Base-by-base conservation (phyloP, 2,329 filamentous ascomycete species). In the Arthrobotrys conoides region DNA sequence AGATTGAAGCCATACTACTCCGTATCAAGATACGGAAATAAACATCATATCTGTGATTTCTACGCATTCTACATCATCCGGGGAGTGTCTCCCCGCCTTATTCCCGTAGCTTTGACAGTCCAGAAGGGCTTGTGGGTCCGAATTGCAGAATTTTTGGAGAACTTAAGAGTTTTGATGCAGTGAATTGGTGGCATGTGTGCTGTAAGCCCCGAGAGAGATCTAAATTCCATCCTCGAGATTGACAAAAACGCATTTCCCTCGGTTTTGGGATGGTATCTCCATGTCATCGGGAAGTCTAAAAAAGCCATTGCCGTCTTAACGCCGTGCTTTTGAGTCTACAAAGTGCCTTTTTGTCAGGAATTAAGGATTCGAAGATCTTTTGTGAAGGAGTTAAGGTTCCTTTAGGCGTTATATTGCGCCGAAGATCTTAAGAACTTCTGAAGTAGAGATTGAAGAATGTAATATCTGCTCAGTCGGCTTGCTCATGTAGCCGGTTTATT, bases 61-160 rank as follows among this genome's bases (percentile, higher is more conserved):
- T 18, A 38, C 16, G 27, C 61, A 63, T 24, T 73, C 18, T 61
- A 20, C 53, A 53, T 33, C 8, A 22, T 10, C 59, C 71, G 57
- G 65, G 12, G 3, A 57, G 27, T 36, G 10, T 48, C 10, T 49
- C 0, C 22, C 65, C 71, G 55, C 18, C 71, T 70, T 70, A 76
- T 48, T 16, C 12, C 71, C 66, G 46, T 59, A 1, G 14, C 14
- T 49, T 44, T 22, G 6, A 22, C 2, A 44, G 9, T 33, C 71
- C 68, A 59, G 33, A 67, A 44, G 14, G 46, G n/a, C 46, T 49
- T 48, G n/a, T 59, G 38, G 59, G 51, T 51, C 63, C 20, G 33
- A 12, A 30, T 46, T 65, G 24, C 33, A 22, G 36, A 24, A 41
- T 36, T 22, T 14, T 33, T 10, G 49, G 27, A 57, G 68, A 53